Evolutionary conservation across 2,329 filamentous ascomycete genomes (phyloP), one percentile per base, ranked within the genome.

Genomic region (Aspergillus carbonarius): DNA sequence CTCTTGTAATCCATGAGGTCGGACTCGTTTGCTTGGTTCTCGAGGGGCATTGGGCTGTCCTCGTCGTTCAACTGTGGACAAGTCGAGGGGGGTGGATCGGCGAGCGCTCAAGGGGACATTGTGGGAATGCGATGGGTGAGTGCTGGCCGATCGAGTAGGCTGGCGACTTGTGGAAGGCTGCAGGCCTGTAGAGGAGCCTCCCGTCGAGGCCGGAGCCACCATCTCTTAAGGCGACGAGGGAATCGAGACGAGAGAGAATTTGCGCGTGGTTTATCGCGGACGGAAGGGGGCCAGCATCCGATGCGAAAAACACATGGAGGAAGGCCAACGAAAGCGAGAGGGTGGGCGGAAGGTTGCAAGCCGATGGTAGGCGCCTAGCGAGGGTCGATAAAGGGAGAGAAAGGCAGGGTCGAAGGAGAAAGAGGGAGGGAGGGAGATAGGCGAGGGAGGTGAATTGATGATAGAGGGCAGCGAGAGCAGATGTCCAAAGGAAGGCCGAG

Each of bases 41-140:
- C 89, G 87, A 66, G 86, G 86, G 53, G 89, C 87, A 30, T 86
- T 91, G 23, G 91, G 85, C 67, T 95, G 90, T 54, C 92, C 93
- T 75, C 92, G 88, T 70, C 93, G 89, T 80, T 98, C 95, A 60
- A 99, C 95, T 0, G 92, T 96, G 52, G 86, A 87, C 67, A 98
- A 79, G 70, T 98, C 93, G 61, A 99, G 81, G 48, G 92, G 86
- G 59, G 82, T 80, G 40, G 86, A 85, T 68, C 85, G 81, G 65
- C 86, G 83, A 70, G 85, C 85, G 76, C 86, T 88, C 70, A 88
- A 78, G 52, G 87, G 86, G 34, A 84, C 82, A 71, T 78, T 79
- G 65, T 76, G 75, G 40, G 76, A 73, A 70, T 80, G 77, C 61
- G 74, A 76, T 53, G 76, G 74, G 61, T 76, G 74, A 37, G 74